Base-by-base conservation (phyloP, 495 filamentous ascomycete genomes). In the Neurospora sp. region DNA sequence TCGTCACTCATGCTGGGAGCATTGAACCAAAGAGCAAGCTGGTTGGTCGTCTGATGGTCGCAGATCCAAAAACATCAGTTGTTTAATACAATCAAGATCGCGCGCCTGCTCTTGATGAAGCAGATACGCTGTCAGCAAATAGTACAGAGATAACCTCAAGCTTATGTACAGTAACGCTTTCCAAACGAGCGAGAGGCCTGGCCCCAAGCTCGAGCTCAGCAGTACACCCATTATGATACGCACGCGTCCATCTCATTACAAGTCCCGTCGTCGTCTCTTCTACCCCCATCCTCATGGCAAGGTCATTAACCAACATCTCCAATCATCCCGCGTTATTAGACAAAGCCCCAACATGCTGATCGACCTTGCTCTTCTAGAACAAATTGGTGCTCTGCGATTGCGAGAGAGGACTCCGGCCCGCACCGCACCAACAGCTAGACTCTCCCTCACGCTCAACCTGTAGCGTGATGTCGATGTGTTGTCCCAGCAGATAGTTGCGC, bases 381-480 rank as follows among this genome's bases (percentile, higher is more conserved):
- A 78, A 76, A 46, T 70, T 75, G 27, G 66, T 73, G 70, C 79
- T 78, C 40, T 77, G 78, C 48, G 71, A 70, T 22, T 71, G 68
- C 40, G 78, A 79, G 20, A 81, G 73, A 39, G 78, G 79, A 39
- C 79, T 80, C 39, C 81, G 70, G n/a, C 79, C 80, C 3, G 79
- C 81, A 10, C 87, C 88, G 81, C 93, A 97, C 93, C 93, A 97
- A 78, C 93, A 96, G 42, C 87, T 88, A 8, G 85, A 84, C 69
- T 93, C 91, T 0, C 91, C 91, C 77, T 93, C 91, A 46, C 90
- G 85, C 80, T 96, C 93, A 16, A 88, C 83, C 78, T 94, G 92
- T 39, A 94, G 86, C 69, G 93, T 88, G 68, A 91, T 88, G 76
- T 94, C 89, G 78, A 94, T 88, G 38, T 87, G 83, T 69, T 89